Evolutionary conservation across 768 basidiomycete species (phyloP).

Genomic region (Lactarius deliciosus): DNA sequence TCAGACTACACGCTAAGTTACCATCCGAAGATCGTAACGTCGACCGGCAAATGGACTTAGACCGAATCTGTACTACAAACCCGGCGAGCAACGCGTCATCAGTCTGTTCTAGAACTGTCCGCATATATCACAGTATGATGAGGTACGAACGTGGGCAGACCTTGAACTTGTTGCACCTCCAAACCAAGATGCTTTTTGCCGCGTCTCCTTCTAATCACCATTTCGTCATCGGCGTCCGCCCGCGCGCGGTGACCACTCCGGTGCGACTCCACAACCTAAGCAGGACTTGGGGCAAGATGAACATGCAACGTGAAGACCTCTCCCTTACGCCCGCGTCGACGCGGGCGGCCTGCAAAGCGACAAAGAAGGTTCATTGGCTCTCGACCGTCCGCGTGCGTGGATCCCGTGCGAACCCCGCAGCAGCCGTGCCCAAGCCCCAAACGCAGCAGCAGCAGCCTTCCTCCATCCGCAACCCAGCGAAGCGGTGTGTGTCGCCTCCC

Average conservation of each 20-base stretch:
- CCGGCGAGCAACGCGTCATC: neutral
- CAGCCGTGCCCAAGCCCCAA: neutral
- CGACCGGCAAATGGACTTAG: neutral
- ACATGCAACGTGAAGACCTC: neutral
- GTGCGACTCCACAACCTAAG: slow-evolving; percentile 1
- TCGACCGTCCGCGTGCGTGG: slow-evolving; percentile 4
- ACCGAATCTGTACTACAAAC: neutral
- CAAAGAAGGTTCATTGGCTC: slow-evolving; percentile 1
- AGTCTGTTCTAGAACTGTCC: slow-evolving; percentile 4
- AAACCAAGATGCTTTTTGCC: slow-evolving; percentile 3
- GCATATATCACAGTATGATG: neutral
- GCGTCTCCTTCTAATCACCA: neutral
- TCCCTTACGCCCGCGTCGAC: neutral
- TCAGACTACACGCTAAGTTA: neutral
- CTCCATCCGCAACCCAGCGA: too few relatives aligned
- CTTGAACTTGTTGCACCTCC: neutral
- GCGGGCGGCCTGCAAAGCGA: neutral
- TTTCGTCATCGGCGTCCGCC: slow-evolving; percentile 4
- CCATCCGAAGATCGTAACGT: neutral
- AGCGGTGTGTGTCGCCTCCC: neutral
- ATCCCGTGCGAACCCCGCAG: neutral
- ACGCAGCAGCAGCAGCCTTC: too few relatives aligned
- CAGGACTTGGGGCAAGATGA: slow-evolving; percentile 15
- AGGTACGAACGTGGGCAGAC: neutral
- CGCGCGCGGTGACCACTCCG: slow-evolving; percentile 15